A percentile compares a stretch with the other conserved stretches of the same genome.
These are phyloP conservation scores for Saccharomycopsis hybrid DNA, from an alignment of 1,139 yeast species.

Conservation along the genomic window DNA sequence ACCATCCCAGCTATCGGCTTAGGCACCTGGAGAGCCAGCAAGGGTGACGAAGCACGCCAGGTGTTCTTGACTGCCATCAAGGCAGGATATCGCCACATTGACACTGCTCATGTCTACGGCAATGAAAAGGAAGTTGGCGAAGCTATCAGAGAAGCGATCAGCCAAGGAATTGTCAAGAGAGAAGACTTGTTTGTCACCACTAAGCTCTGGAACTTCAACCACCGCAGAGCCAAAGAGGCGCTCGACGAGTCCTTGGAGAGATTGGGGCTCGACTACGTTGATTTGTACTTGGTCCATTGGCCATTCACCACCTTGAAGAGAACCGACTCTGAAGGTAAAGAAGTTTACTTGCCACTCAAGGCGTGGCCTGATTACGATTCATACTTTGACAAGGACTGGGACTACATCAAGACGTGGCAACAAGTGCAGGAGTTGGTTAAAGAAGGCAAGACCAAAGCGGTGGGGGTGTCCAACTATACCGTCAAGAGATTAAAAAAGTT, in stretches of 20 bases:
- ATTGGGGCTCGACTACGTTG: constrained; percentile 74
- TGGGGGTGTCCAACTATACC: constrained; percentile 79
- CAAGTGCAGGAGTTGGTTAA: constrained; percentile 54
- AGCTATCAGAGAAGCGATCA: constrained; percentile 56
- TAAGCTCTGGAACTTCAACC: constrained; percentile 69
- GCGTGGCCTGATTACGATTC: constrained; percentile 19
- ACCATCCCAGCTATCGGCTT: constrained; percentile 65
- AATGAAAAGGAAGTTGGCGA: constrained; percentile 67
- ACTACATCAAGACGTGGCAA: constrained; percentile 57
- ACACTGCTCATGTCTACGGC: constrained; percentile 63
- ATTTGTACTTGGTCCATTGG: constrained; percentile 83
- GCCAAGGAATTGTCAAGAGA: constrained; percentile 41
- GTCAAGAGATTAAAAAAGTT: constrained; percentile 45
- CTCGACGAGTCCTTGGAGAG: constrained; percentile 57
- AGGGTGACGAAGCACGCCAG: constrained; percentile 51
- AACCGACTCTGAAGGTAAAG: constrained; percentile 16
- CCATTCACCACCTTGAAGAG: constrained; percentile 48
- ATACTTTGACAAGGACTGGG: constrained; percentile 31
- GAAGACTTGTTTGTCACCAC: constrained; percentile 72
- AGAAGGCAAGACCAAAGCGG: constrained; percentile 55
- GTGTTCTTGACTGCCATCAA: constrained; percentile 60
- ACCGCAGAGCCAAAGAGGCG: constrained; percentile 51
- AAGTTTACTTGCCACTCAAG: constrained; percentile 16
- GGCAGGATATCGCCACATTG: constrained; percentile 73
- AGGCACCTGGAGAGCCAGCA: constrained; percentile 70